A percentile compares a stretch with the other conserved stretches of the same genome.
phyloP scores from a whole-genome alignment of 1,284 basidiomycete species.

The Volvariella surrecta region DNA sequence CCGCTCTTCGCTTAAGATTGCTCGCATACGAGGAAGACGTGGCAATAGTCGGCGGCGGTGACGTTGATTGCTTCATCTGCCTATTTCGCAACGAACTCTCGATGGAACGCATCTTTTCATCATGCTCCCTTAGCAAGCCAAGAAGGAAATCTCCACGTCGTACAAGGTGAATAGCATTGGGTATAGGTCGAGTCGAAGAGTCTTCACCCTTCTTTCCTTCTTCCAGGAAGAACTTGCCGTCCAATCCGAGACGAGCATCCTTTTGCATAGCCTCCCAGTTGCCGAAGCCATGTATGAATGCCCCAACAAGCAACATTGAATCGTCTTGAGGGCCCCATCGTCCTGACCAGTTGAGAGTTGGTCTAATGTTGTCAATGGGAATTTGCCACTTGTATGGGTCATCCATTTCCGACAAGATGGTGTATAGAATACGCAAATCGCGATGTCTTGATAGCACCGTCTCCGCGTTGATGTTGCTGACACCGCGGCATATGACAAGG shows the following conservation, averaged over 20 bases:
- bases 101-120: conserved; percentile 84
- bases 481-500: conserved; percentile 83
- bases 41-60: conserved; percentile 60
- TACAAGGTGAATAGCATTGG: conserved; percentile 95
- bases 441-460: conserved; percentile 88
- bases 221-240: conserved; percentile 96
- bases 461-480: conserved; percentile 95
- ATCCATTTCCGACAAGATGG: conserved; percentile 67
- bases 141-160: conserved; percentile 94
- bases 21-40: conserved; percentile 52
- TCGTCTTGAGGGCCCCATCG: conserved; percentile 94
- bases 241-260: conserved; percentile 77
- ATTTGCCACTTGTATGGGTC: conserved; percentile 80
- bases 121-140: conserved; percentile 84
- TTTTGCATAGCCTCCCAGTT: conserved; percentile 96
- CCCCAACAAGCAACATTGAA: conserved; percentile 89
- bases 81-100: conserved; percentile 65
- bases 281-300: conserved; percentile 91
- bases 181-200: conserved; percentile 74
- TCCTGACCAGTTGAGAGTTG: conserved; percentile 93
- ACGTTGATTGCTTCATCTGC: conserved; percentile 56
- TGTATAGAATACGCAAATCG: conserved; percentile 85
- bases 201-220: conserved; percentile 90
- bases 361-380: conserved; percentile 88
- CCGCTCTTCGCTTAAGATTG: conserved; percentile 62